These are phyloP conservation scores for Sungouiella thailandica DNA, from an alignment of 805 yeast species.

Conservation along the genomic window DNA sequence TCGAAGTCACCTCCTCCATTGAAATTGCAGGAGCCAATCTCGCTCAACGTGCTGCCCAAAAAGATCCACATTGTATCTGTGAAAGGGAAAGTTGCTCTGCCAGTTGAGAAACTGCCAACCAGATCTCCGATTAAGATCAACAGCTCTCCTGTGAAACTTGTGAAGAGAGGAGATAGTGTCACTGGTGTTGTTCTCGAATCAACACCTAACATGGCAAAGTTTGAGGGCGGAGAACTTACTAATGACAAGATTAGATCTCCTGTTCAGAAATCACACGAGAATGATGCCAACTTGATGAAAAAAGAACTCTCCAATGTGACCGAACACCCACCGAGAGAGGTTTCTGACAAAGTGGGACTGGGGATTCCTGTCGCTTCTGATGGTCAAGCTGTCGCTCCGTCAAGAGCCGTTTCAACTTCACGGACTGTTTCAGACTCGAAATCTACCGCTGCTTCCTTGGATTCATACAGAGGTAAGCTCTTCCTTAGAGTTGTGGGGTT, in stretches of 20 bases:
- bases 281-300: too few species aligned
- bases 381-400: neutral
- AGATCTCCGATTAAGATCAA: constrained; percentile 32
- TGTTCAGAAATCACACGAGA: neutral
- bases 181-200: constrained; percentile 19
- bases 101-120: neutral
- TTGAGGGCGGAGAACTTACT: constrained; percentile 17
- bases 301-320: too few species aligned
- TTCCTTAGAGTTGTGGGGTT: constrained; percentile 48
- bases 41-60: neutral
- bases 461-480: constrained; percentile 46
- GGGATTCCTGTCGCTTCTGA: neutral
- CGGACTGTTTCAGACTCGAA: constrained; percentile 1
- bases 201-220: too few species aligned
- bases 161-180: constrained; percentile 25
- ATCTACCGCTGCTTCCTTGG: neutral
- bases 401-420: neutral
- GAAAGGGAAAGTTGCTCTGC: neutral
- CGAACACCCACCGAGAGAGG: too few species aligned
- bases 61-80: neutral
- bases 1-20: neutral
- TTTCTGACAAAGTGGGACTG: too few species aligned
- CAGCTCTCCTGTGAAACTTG: constrained; percentile 30
- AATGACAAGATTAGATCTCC: constrained; percentile 14
- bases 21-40: neutral